A percentile compares a stretch with the other conserved stretches of the same genome.
Evolutionary conservation across 164 flowering plant genomes (phyloP).

Genomic region (Nelumbo lutea): DNA sequence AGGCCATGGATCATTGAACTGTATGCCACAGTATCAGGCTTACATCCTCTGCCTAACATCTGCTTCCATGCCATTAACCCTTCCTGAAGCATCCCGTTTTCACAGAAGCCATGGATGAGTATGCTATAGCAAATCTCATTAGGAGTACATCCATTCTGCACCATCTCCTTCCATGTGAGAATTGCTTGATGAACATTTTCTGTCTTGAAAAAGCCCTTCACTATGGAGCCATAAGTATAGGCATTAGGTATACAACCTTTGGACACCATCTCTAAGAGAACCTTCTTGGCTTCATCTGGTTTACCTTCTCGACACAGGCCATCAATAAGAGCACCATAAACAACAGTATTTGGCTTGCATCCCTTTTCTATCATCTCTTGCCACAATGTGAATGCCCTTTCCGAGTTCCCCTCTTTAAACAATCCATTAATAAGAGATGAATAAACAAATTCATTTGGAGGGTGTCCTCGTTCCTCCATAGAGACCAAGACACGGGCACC

Average conservation of each 20-base stretch:
- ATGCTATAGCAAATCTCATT: conserved; percentile 69
- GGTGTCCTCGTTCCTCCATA: conserved; percentile 64
- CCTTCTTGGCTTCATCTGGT: conserved; percentile 43
- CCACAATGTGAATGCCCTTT: conserved; percentile 64
- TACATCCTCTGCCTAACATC: conserved; percentile 58
- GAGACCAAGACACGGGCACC: conserved; percentile 36
- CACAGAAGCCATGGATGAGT: conserved; percentile 67
- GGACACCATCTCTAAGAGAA: conserved; percentile 49
- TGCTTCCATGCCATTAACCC: conserved; percentile 71
- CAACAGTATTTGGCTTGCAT: conserved; percentile 54
- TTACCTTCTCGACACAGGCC: conserved; percentile 66
- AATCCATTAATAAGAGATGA: conserved; percentile 74
- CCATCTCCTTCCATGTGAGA: conserved; percentile 71
- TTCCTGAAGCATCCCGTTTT: conserved; percentile 56
- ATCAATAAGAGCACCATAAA: conserved; percentile 70
- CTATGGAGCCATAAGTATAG: conserved; percentile 68
- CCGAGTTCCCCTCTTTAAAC: conserved; percentile 62
- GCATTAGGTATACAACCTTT: conserved; percentile 62
- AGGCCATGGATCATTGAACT: conserved; percentile 79
- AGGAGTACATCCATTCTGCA: conserved; percentile 23
- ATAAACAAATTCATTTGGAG: conserved; percentile 53
- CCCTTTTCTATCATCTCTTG: conserved; percentile 52
- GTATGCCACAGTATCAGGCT: conserved; percentile 74
- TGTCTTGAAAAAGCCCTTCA: conserved; percentile 58
- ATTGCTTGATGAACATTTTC: conserved; percentile 54